Conservation (phyloP, 176 grass and related monocot genomes). For the Alopecurus myosuroides region DNA sequence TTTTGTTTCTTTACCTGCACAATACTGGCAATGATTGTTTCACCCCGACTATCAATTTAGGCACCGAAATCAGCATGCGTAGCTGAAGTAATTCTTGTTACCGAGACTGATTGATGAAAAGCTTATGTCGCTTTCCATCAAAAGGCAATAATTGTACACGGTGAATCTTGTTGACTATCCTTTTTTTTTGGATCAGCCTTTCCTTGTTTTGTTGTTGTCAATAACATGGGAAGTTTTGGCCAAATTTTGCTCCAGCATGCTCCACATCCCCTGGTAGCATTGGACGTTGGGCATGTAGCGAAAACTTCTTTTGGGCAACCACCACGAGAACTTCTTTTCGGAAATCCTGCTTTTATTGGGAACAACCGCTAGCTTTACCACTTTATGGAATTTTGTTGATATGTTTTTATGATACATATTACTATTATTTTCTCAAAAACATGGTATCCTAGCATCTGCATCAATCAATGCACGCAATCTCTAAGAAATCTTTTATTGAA, state of each 20-base stretch:
- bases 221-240: background rate
- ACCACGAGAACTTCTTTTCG: background rate
- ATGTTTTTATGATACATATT: background rate
- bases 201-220: background rate
- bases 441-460: no score
- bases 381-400: background rate
- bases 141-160: conserved; percentile 28
- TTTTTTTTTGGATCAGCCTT: conserved; percentile 1
- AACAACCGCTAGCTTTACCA: background rate
- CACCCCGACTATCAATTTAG: background rate
- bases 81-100: background rate
- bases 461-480: no score
- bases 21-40: conserved; percentile 1
- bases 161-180: conserved; percentile 24
- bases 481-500: background rate
- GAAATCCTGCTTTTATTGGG: background rate
- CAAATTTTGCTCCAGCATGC: background rate
- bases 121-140: conserved; percentile 17
- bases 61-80: background rate
- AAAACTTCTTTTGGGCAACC: no score
- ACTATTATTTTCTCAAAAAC: no score
- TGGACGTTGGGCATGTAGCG: background rate
- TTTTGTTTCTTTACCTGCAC: conserved; percentile 10
- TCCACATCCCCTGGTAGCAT: background rate
- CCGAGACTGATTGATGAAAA: background rate